Conservation (phyloP, 768 basidiomycete genomes). For the Daedaleopsis nitida region DNA sequence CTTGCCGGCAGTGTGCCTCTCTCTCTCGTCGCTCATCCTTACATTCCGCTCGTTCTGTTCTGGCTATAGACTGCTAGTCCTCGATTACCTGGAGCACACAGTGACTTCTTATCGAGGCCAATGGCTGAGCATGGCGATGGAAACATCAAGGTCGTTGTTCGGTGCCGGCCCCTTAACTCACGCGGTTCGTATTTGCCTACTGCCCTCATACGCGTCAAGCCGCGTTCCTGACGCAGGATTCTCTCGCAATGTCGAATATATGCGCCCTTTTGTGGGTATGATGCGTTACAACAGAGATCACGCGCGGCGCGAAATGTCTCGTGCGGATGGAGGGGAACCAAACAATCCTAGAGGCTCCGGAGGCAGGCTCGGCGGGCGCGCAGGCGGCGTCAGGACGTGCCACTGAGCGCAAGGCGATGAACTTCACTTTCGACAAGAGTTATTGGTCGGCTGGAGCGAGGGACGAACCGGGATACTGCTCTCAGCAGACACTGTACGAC, state of each 20-base stretch:
- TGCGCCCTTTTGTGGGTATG: neutral
- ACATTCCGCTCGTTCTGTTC: constrained; percentile 5
- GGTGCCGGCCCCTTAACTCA: constrained; percentile 95
- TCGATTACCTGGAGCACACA: neutral
- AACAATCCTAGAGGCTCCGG: constrained; percentile 91
- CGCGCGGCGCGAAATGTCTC: constrained; percentile 90
- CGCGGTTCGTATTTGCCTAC: constrained; percentile 66
- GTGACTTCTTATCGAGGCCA: neutral
- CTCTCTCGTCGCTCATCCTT: neutral
- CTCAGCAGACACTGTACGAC: constrained; percentile 92
- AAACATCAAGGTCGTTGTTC: constrained; percentile 90
- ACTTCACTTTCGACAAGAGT: constrained; percentile 95
- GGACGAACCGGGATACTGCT: constrained; percentile 89
- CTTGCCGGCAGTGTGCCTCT: neutral
- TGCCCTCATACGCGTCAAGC: neutral
- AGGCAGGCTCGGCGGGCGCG: constrained; percentile 60
- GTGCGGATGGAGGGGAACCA: constrained; percentile 95
- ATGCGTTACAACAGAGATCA: constrained; percentile 62
- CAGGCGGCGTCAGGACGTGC: constrained; percentile 70
- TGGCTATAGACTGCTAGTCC: constrained; percentile 9
- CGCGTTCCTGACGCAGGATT: neutral
- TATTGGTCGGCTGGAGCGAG: constrained; percentile 95
- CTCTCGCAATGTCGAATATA: neutral
- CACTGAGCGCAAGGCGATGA: constrained; percentile 86
- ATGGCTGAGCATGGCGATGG: constrained; percentile 83